A percentile compares a stretch with the other conserved stretches of the same genome.
phyloP scores from a whole-genome alignment of 805 yeast genomes.

The Peterozyma toletana region DNA sequence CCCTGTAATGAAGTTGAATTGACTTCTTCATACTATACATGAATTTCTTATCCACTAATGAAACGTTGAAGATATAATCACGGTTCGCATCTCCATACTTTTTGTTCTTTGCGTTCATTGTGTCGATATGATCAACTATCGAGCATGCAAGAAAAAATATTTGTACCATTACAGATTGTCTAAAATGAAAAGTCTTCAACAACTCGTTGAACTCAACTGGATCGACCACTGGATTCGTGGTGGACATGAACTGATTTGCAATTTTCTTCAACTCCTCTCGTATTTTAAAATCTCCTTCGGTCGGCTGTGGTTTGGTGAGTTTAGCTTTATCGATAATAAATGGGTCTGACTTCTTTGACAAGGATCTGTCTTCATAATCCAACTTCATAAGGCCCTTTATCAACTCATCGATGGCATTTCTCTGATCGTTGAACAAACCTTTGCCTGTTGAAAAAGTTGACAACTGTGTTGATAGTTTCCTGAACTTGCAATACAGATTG shows the following conservation, averaged over 20 bases:
- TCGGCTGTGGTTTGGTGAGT: background rate
- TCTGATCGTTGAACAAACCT: no score
- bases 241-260: background rate
- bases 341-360: background rate
- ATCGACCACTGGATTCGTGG: background rate
- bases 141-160: background rate
- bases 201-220: background rate
- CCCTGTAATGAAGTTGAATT: slow-evolving; percentile 3
- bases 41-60: background rate
- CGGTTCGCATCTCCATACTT: background rate
- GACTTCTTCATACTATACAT: background rate
- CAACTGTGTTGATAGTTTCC: no score
- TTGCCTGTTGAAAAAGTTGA: no score
- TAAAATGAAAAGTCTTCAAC: background rate
- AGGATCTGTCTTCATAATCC: background rate
- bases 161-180: background rate
- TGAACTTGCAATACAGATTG: no score
- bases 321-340: background rate
- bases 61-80: background rate
- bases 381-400: background rate
- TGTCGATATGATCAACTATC: background rate
- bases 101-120: background rate
- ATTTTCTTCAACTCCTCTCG: background rate
- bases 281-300: background rate
- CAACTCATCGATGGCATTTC: no score